A percentile compares a stretch with the other conserved stretches of the same genome.
Conservation (phyloP, 1,284 basidiomycete genomes). For the Irpex lacteus region DNA sequence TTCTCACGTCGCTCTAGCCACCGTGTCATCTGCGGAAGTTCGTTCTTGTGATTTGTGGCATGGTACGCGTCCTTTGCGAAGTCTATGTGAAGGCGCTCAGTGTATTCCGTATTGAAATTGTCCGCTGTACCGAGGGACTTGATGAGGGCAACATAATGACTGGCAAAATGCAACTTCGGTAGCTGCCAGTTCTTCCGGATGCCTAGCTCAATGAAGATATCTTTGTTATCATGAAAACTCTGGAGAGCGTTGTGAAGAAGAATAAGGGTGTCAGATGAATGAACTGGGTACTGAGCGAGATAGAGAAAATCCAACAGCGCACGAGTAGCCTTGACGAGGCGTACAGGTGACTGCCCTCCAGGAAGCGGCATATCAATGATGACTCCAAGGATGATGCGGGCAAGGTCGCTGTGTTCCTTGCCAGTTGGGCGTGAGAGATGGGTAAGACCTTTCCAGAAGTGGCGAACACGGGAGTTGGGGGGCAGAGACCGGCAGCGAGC, state of each 20-base stretch:
- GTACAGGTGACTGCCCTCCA: slow-evolving; percentile 3
- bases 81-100: slow-evolving; percentile 31
- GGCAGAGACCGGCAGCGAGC: slow-evolving; percentile 30
- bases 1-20: slow-evolving; percentile 32
- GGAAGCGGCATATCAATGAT: slow-evolving; percentile 16
- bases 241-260: slow-evolving; percentile 20
- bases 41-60: slow-evolving; percentile 32
- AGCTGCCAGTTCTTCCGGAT: slow-evolving; percentile 21
- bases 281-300: slow-evolving; percentile 25
- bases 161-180: slow-evolving; percentile 27
- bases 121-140: slow-evolving; percentile 21
- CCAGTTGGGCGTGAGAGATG: slow-evolving; percentile 17
- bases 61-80: slow-evolving; percentile 29
- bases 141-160: slow-evolving; percentile 23
- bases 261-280: slow-evolving; percentile 21
- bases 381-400: slow-evolving; percentile 17
- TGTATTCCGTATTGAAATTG: slow-evolving; percentile 26
- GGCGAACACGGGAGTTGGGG: slow-evolving; percentile 33
- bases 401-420: slow-evolving; percentile 21
- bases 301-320: slow-evolving; percentile 26
- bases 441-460: slow-evolving; percentile 39
- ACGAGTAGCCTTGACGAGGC: slow-evolving; percentile 18
- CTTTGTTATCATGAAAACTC: slow-evolving; percentile 30
- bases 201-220: slow-evolving; percentile 18
- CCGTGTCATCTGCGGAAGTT: slow-evolving; percentile 32